A percentile compares a stretch with the other conserved stretches of the same genome.
These are phyloP conservation scores for Steccherinum ochraceum DNA, from an alignment of 768 basidiomycete genomes.

Conservation along the genomic window DNA sequence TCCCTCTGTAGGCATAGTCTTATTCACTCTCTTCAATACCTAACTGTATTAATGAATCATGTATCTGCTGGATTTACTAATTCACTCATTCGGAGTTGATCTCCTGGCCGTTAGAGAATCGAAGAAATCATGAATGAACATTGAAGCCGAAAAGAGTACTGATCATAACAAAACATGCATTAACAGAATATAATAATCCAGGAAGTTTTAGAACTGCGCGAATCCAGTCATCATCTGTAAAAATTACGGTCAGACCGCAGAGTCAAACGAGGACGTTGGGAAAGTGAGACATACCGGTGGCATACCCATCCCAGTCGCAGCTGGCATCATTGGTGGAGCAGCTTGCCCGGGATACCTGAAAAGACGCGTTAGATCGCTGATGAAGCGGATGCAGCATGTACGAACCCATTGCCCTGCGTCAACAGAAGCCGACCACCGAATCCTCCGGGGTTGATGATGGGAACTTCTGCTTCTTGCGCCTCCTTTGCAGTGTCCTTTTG, in stretches of 20 bases:
- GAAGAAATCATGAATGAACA: too few species aligned
- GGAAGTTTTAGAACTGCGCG: constrained; percentile 31
- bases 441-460: constrained; percentile 83
- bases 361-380: constrained; percentile 4
- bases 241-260: background rate
- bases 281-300: constrained; percentile 44
- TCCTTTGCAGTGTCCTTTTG: constrained; percentile 88
- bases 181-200: background rate
- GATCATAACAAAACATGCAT: background rate
- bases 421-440: constrained; percentile 55
- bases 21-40: background rate
- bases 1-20: background rate
- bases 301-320: constrained; percentile 51
- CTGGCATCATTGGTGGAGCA: constrained; percentile 52
- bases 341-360: constrained; percentile 57
- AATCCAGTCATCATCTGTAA: constrained; percentile 61
- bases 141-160: background rate
- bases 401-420: constrained; percentile 67
- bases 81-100: background rate
- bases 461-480: constrained; percentile 77
- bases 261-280: background rate
- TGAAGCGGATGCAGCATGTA: background rate
- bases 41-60: background rate
- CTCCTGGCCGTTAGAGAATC: too few species aligned
- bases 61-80: constrained; percentile 1